Evolutionary conservation across 139 green algal species (phyloP).

Genomic region (Chlamydomonas urium): DNA sequence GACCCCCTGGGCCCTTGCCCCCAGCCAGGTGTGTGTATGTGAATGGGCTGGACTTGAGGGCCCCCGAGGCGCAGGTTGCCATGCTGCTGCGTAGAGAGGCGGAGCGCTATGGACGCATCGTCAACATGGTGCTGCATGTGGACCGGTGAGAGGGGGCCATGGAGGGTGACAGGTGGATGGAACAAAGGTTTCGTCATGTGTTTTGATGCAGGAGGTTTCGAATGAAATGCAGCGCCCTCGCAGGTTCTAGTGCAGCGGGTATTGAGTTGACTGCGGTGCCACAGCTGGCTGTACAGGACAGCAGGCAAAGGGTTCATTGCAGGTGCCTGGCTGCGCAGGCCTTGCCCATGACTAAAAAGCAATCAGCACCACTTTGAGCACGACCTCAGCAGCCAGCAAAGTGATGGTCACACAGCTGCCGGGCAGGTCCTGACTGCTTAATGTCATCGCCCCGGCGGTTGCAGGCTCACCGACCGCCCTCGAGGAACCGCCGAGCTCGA

Average conservation of each 20-base stretch:
- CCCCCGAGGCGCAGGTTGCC: background rate
- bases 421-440: background rate
- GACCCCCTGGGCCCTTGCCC: too few relatives aligned
- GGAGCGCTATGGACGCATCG: background rate
- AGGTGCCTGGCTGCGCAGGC: too few relatives aligned
- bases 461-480: background rate
- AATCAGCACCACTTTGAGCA: too few relatives aligned
- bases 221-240: background rate
- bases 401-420: too few relatives aligned
- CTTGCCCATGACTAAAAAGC: too few relatives aligned
- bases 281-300: too few relatives aligned
- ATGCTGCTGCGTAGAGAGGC: background rate
- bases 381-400: too few relatives aligned
- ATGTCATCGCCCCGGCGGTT: background rate
- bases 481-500: background rate
- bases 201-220: background rate
- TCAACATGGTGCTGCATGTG: background rate
- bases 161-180: background rate
- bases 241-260: too few relatives aligned
- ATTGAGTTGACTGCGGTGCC: too few relatives aligned
- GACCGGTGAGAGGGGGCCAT: background rate
- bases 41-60: background rate
- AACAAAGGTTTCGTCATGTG: background rate
- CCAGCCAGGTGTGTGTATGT: too few relatives aligned
- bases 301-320: too few relatives aligned